A percentile compares a stretch with the other conserved stretches of the same genome.
Evolutionary conservation across 306 rosid genomes (phyloP).

Genomic region (Calophaca sinica): DNA sequence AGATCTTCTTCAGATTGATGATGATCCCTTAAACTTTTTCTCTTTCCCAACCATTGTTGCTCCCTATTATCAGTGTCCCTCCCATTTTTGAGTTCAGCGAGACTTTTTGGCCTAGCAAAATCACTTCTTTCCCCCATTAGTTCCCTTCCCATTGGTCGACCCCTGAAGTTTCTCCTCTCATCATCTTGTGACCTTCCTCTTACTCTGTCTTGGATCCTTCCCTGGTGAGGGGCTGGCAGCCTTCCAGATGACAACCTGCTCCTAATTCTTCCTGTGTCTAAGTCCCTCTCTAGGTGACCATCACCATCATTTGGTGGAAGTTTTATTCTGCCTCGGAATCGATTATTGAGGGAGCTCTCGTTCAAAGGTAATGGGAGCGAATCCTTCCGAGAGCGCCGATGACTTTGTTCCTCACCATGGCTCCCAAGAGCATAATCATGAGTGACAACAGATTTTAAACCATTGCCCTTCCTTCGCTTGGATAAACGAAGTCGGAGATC

Average conservation of each 20-base stretch:
- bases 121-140: constrained; percentile 52
- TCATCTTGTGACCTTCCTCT: constrained; percentile 74
- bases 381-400: constrained; percentile 62
- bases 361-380: constrained; percentile 54
- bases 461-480: constrained; percentile 77
- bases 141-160: constrained; percentile 56
- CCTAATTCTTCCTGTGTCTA: constrained; percentile 62
- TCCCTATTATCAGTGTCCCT: constrained; percentile 57
- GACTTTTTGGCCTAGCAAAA: constrained; percentile 74
- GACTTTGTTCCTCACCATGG: constrained; percentile 65
- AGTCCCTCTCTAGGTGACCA: constrained; percentile 65
- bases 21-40: constrained; percentile 55
- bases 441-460: constrained; percentile 81
- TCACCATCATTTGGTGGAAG: constrained; percentile 66
- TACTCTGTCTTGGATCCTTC: constrained; percentile 76
- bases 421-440: constrained; percentile 59
- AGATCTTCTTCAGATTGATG: constrained; percentile 63
- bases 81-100: constrained; percentile 70
- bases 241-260: constrained; percentile 73
- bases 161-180: constrained; percentile 64
- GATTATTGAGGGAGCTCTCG: constrained; percentile 69
- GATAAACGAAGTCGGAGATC: constrained; percentile 84
- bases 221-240: constrained; percentile 59
- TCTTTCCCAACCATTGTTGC: constrained; percentile 63
- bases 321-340: constrained; percentile 85